A percentile compares a stretch with the other conserved stretches of the same genome.
phyloP scores from a whole-genome alignment of 345 rosid genomes.

The Gossypioides kirkii region DNA sequence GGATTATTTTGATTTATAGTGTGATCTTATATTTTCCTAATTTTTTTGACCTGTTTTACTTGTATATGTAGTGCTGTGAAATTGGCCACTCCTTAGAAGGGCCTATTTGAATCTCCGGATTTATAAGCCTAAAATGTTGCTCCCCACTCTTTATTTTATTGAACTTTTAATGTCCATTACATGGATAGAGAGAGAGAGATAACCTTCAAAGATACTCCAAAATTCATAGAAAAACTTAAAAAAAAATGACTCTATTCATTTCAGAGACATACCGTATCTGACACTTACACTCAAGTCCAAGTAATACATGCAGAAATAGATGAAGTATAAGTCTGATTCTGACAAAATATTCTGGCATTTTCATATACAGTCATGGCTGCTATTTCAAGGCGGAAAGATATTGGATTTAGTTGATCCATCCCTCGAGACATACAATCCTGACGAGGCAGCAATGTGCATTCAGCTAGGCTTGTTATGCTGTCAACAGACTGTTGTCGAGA shows the following conservation, averaged over 20 bases:
- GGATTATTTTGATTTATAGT: not conserved
- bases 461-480: slow-evolving; percentile 79
- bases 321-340: not conserved
- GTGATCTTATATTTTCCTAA: no score
- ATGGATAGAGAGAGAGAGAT: no score
- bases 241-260: no score
- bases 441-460: slow-evolving; percentile 75
- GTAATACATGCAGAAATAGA: not conserved
- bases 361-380: slow-evolving; percentile 57
- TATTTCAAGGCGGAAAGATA: slow-evolving; percentile 45
- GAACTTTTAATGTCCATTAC: no score
- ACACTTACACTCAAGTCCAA: no score
- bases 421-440: slow-evolving; percentile 48
- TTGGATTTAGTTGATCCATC: slow-evolving; percentile 62
- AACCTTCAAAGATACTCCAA: no score
- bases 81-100: no score
- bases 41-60: no score
- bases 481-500: slow-evolving; percentile 46
- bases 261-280: no score
- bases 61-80: no score
- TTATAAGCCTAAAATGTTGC: not conserved
- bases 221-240: no score
- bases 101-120: not conserved
- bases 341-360: not conserved
- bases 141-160: no score